phyloP scores from a whole-genome alignment of 176 grass and related monocot genomes.

The Tuctoria greenei region DNA sequence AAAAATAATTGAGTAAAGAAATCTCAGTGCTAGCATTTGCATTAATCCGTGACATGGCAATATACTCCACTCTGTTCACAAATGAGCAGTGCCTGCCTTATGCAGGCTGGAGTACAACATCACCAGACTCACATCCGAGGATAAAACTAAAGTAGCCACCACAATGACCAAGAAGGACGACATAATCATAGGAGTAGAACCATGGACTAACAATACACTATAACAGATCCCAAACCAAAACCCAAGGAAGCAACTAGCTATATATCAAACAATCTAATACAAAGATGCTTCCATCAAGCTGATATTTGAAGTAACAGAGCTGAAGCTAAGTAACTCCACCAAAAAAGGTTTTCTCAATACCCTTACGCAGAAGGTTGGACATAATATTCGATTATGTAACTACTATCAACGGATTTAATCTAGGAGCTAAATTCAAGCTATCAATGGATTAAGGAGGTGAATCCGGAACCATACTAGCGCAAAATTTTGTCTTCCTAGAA shows the following conservation, averaged over 20 bases:
- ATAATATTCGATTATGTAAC: background rate
- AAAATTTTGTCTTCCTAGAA: background rate
- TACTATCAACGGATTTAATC: background rate
- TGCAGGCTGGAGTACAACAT: background rate
- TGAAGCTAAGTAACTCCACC: background rate
- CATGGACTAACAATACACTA: background rate
- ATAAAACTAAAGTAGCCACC: background rate
- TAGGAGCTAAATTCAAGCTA: background rate
- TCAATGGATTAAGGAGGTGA: background rate
- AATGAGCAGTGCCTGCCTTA: background rate
- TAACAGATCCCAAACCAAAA: background rate
- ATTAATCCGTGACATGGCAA: background rate
- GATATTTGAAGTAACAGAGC: background rate
- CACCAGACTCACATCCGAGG: background rate
- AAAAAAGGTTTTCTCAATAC: background rate
- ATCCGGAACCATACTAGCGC: background rate
- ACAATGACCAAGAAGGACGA: background rate
- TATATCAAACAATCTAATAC: background rate
- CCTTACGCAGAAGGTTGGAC: background rate
- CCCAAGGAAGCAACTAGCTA: background rate
- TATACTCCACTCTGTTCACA: background rate
- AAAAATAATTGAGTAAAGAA: background rate
- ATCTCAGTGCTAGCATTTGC: background rate
- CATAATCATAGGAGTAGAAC: background rate
- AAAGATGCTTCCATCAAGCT: background rate